Percentiles rank a stretch among this genome's conserved stretches.
Conservation (phyloP, 257 asterid species). For the Solanum virginianum region DNA sequence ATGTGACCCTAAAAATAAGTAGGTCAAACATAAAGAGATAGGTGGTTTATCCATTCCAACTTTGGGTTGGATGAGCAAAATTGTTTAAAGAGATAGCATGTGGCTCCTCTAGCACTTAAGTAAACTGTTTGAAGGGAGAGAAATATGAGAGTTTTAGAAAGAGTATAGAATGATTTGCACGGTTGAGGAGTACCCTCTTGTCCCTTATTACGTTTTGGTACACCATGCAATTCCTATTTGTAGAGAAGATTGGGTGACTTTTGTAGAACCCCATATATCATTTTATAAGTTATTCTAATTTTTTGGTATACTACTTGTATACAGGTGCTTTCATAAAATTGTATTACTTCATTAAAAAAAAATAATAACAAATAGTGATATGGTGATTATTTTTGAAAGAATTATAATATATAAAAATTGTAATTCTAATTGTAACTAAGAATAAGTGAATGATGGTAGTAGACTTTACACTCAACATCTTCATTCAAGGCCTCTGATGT, state of each 20-base stretch:
- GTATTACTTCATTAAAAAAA: neutral
- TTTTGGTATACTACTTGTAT: neutral
- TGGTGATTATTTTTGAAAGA: neutral
- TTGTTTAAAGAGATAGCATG: neutral
- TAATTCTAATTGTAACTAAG: neutral
- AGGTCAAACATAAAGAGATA: neutral
- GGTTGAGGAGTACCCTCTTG: neutral
- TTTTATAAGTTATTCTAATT: neutral
- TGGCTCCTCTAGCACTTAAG: neutral
- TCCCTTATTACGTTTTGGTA: neutral
- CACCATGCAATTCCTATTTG: neutral
- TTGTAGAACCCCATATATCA: neutral
- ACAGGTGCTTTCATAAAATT: neutral
- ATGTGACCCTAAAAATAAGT: neutral
- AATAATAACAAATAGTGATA: neutral
- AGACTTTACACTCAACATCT: constrained; percentile 72
- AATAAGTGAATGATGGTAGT: neutral
- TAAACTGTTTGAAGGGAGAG: neutral
- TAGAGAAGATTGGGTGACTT: neutral
- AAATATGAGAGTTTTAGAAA: neutral
- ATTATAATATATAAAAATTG: neutral
- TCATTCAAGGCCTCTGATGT: constrained; percentile 86
- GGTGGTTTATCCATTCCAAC: neutral
- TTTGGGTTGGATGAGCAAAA: neutral
- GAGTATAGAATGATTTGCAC: neutral